A percentile compares a stretch with the other conserved stretches of the same genome.
Conservation (phyloP, 345 rosid species). For the Brassica napus region Da-Ae NC_063440.1:226501-227000, state of each 20-base stretch:
- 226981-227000: conserved; percentile 30
- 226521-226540: conserved; percentile 26
- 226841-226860: not conserved
- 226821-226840: not conserved
- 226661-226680: conserved; percentile 86
- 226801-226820: conserved; percentile 1
- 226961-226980: conserved; percentile 61
- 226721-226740: conserved; percentile 36
- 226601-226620: conserved; percentile 78
- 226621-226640: conserved; percentile 64
- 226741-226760: not conserved
- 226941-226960: conserved; percentile 77
- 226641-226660: conserved; percentile 89
- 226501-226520: conserved; percentile 66
- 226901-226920: conserved; percentile 81
- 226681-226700: conserved; percentile 77
- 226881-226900: conserved; percentile 62
- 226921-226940: conserved; percentile 97
- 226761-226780: not conserved
- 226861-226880: conserved; percentile 19
- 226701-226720: conserved; percentile 84
- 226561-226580: conserved; percentile 1
- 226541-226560: conserved; percentile 25
- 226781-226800: not conserved
- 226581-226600: conserved; percentile 56